Percentiles rank a stretch among this genome's conserved stretches.
Conservation (phyloP, 495 filamentous ascomycete species). For the Mycothermus thermophilus region DNA sequence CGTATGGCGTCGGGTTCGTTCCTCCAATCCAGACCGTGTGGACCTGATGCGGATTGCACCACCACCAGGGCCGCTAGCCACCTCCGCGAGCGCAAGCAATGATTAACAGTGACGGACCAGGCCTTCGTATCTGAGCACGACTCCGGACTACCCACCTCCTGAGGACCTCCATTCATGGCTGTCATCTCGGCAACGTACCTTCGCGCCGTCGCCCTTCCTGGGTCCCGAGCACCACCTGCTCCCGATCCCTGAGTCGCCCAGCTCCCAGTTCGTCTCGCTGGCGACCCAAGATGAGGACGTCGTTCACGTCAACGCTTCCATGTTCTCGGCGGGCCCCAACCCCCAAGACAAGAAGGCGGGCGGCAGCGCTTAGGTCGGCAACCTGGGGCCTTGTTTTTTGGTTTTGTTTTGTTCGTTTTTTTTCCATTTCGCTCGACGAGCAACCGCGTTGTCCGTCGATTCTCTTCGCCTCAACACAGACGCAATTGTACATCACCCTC, state of each 20-base stretch:
- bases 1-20: slow-evolving; percentile 43
- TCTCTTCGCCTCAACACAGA: slow-evolving; percentile 28
- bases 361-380: slow-evolving; percentile 14
- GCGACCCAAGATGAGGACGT: slow-evolving; percentile 18
- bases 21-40: slow-evolving; percentile 40
- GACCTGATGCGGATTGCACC: too few species aligned
- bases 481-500: slow-evolving; percentile 36
- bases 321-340: slow-evolving; percentile 11
- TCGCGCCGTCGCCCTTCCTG: slow-evolving; percentile 26
- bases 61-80: too few species aligned
- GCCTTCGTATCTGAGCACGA: slow-evolving; percentile 26
- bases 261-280: slow-evolving; percentile 13
- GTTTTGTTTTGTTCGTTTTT: slow-evolving; percentile 7
- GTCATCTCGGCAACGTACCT: slow-evolving; percentile 9
- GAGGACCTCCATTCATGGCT: slow-evolving; percentile 18
- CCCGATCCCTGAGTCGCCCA: slow-evolving; percentile 24
- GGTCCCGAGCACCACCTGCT: slow-evolving; percentile 22
- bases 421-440: slow-evolving; percentile 8
- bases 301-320: slow-evolving; percentile 7
- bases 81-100: slow-evolving; percentile 24
- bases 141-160: slow-evolving; percentile 21
- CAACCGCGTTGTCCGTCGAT: slow-evolving; percentile 9
- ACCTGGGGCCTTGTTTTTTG: slow-evolving; percentile 7
- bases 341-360: slow-evolving; percentile 13
- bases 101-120: slow-evolving; percentile 38